Base-by-base conservation (phyloP, 139 green algal species). In the Tetraselmis striata region DNA sequence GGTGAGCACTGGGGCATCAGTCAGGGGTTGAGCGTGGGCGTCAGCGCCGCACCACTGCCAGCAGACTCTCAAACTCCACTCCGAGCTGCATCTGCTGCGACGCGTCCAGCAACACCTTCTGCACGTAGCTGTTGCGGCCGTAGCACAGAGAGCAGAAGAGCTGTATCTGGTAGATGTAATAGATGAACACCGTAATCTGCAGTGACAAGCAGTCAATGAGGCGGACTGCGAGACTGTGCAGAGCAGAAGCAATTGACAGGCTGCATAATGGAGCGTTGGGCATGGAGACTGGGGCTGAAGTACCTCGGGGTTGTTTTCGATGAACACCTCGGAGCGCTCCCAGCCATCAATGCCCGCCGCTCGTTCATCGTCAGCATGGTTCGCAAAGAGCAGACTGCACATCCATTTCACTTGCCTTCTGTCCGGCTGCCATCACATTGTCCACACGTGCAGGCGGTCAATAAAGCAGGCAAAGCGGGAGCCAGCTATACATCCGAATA, bases 131-230 rank as follows among this genome's bases (percentile, higher is more conserved):
- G 80, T 87, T 87, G 80, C 83, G 80, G 76, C 83, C 83, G 77
- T 82, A 85, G 80, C 83, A 87, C 23, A 87, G 75, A 26, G 79
- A 59, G 2, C 79, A 76, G 31, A 87, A 32, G 45, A 87, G 80
- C 76, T 85, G 83, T 29, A 87, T 75, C 26, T 2, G 59, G 83
- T 76, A 87, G 80, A 83, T 84, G 45, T 87, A 87, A 80, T 87
- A 87, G 80, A 87, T 87, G 83, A 84, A 87, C 22, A 83, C 26
- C 25, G 78, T 77, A n/a, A 67, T 67, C 45, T n/a, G n/a, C n/a
- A n/a, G n/a, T n/a, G n/a, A n/a, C n/a, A n/a, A n/a, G n/a, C n/a
- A n/a, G n/a, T n/a, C n/a, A n/a, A n/a, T n/a, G n/a, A n/a, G n/a
- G n/a, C n/a, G n/a, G n/a, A n/a, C n/a, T n/a, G n/a, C n/a, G n/a